A percentile compares a stretch with the other conserved stretches of the same genome.
Evolutionary conservation across 805 yeast genomes (phyloP).

Genomic region (Zygotorulaspora danielsina): DNA sequence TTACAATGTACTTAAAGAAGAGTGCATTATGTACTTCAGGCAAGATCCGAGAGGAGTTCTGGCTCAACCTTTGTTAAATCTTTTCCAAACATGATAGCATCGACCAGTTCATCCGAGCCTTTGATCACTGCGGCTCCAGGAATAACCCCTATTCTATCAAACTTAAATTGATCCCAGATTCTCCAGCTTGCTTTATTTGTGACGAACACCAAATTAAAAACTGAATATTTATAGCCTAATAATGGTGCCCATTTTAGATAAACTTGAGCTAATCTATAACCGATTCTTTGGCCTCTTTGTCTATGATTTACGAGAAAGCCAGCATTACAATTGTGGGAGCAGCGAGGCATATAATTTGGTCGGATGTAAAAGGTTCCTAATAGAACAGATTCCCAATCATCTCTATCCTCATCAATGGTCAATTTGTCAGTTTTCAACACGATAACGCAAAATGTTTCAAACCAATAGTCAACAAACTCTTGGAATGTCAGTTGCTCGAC

Average conservation of each 20-base stretch:
- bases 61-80: constrained; percentile 40
- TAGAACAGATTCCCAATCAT: constrained; percentile 46
- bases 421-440: constrained; percentile 45
- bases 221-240: constrained; percentile 76
- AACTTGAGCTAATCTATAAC: constrained; percentile 60
- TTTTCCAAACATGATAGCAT: constrained; percentile 76
- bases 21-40: too few relatives aligned
- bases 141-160: constrained; percentile 70
- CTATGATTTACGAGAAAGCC: constrained; percentile 68
- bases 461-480: constrained; percentile 64
- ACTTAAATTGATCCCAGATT: constrained; percentile 83
- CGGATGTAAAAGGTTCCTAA: constrained; percentile 77
- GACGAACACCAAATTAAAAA: constrained; percentile 82
- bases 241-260: constrained; percentile 71
- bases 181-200: constrained; percentile 69
- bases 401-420: constrained; percentile 18
- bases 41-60: too few relatives aligned
- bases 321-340: constrained; percentile 83
- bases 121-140: constrained; percentile 70
- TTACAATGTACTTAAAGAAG: too few relatives aligned
- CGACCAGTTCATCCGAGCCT: constrained; percentile 59
- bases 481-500: constrained; percentile 39
- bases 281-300: constrained; percentile 65
- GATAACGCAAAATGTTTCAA: constrained; percentile 59
- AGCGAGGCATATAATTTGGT: constrained; percentile 82